Evolutionary conservation across 495 filamentous ascomycete species (phyloP), one percentile per base, ranked within the genome.

Genomic region (Aspergillus bertholletiae): DNA sequence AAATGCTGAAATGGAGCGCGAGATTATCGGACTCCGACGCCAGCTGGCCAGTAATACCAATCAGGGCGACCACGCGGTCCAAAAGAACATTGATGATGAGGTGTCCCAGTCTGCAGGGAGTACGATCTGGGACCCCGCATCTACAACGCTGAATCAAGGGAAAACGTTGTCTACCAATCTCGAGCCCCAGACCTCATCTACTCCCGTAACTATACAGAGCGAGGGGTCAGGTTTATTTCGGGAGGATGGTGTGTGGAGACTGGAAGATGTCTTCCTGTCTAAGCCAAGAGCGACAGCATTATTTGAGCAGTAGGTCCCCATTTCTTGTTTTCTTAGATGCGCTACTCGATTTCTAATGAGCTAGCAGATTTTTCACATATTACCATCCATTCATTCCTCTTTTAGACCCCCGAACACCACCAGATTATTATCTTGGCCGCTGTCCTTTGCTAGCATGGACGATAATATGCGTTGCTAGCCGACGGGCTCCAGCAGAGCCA

Each of bases 321-420:
- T 30, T 21, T 20, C 8, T 18, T 6, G 48, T 1, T 3, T 46
- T 15, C 26, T 6, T 6, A 22, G 12, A 35, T 40, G 12, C 22
- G 27, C 4, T 26, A 18, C 26, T 54, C 41, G n/a, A n/a, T n/a
- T n/a, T n/a, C 57, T 71, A 45, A 69, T 52, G 32, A 18, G 11
- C 15, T 7, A 20, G 7, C 27, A 83, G 80, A 32, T 92, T 84
- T 72, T 96, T 90, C 73, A 79, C 77, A 37, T 85, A 71, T 55
- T 96, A 94, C 66, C 90, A 96, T 70, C 88, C 88, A 0, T 96
- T 92, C 61, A 79, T 96, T 11, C 89, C 90, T 3, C 84, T 96
- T 55, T 75, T 96, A 48, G 88, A 89, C 60, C 82, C 84, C 6
- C 62, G 80, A 30, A 85, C 86, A 65, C 75, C 82, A 1, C 86